These are phyloP conservation scores for Verticillium nonalfalfae DNA, from an alignment of 2,329 filamentous ascomycete species.

Conservation along the genomic window DNA sequence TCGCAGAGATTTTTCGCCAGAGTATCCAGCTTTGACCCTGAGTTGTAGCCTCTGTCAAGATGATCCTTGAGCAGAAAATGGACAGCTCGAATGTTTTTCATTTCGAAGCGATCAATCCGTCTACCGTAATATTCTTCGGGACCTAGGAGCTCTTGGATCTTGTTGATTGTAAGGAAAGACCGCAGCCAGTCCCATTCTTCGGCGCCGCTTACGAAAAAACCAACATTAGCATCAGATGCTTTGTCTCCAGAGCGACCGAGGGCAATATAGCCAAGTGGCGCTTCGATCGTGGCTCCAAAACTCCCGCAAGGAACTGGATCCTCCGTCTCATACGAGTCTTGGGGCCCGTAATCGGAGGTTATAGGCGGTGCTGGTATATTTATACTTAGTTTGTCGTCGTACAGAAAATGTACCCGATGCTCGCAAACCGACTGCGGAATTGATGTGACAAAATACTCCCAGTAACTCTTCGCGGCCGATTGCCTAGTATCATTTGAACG, in stretches of 20 bases:
- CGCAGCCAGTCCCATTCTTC: slow-evolving; percentile 34
- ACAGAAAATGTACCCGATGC: slow-evolving; percentile 13
- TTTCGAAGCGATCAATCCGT: slow-evolving; percentile 37
- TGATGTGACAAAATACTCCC: background rate
- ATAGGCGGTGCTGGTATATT: background rate
- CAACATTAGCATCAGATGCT: slow-evolving; percentile 25
- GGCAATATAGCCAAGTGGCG: slow-evolving; percentile 22
- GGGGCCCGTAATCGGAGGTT: background rate
- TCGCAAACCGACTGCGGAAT: background rate
- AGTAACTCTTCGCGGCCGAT: background rate
- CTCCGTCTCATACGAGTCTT: background rate
- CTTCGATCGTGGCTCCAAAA: slow-evolving; percentile 1
- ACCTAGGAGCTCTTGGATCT: slow-evolving; percentile 31
- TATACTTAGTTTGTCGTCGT: slow-evolving; percentile 9
- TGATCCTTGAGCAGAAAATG: slow-evolving; percentile 40
- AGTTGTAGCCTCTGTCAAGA: slow-evolving; percentile 37
- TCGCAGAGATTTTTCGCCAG: slow-evolving; percentile 21
- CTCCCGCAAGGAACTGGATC: background rate
- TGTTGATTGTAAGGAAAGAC: slow-evolving; percentile 26
- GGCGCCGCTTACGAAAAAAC: slow-evolving; percentile 26
- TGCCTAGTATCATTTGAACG: background rate
- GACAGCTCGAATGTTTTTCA: slow-evolving; percentile 31
- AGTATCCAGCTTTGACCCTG: slow-evolving; percentile 17
- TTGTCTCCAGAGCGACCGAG: slow-evolving; percentile 25
- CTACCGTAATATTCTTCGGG: slow-evolving; percentile 25